These are phyloP conservation scores for Aspergillus udagawae DNA, from an alignment of 2,329 filamentous ascomycete species.

Conservation along the genomic window DNA sequence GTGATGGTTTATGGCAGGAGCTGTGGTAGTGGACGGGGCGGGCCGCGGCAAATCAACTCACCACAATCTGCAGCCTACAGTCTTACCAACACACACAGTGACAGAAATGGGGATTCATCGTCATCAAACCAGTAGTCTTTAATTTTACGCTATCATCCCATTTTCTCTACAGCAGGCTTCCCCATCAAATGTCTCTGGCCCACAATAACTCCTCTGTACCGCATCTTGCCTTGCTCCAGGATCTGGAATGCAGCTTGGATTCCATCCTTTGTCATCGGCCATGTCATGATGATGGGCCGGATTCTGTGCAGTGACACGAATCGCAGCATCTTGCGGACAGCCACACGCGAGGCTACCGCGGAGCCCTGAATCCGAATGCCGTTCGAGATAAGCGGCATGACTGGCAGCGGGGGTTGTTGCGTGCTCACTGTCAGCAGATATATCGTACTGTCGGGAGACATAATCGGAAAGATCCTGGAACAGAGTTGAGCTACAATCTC, in stretches of 20 bases:
- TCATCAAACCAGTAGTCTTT: not conserved
- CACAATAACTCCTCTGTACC: constrained; percentile 46
- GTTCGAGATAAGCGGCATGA: constrained; percentile 49
- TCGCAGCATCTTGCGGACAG: constrained; percentile 60
- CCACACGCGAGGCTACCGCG: constrained; percentile 58
- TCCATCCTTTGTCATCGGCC: constrained; percentile 50
- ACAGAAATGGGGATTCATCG: not conserved
- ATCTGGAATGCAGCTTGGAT: constrained; percentile 46
- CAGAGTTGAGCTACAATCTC: not conserved
- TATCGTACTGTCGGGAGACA: constrained; percentile 21
- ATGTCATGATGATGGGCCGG: constrained; percentile 62
- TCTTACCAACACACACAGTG: not conserved
- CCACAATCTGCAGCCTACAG: not conserved
- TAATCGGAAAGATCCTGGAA: constrained; percentile 12
- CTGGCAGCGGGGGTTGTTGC: constrained; percentile 17
- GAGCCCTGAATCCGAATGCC: constrained; percentile 60
- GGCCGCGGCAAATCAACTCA: not conserved
- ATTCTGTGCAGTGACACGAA: constrained; percentile 60
- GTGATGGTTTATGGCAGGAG: not conserved
- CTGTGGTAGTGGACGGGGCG: not conserved
- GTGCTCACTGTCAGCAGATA: constrained; percentile 22
- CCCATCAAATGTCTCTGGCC: constrained; percentile 14
- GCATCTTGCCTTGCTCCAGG: constrained; percentile 43
- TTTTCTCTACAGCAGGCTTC: not conserved
- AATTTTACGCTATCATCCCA: not conserved